These are phyloP conservation scores for Colletotrichum sidae DNA, from an alignment of 2,329 filamentous ascomycete species.

Conservation along the genomic window DNA sequence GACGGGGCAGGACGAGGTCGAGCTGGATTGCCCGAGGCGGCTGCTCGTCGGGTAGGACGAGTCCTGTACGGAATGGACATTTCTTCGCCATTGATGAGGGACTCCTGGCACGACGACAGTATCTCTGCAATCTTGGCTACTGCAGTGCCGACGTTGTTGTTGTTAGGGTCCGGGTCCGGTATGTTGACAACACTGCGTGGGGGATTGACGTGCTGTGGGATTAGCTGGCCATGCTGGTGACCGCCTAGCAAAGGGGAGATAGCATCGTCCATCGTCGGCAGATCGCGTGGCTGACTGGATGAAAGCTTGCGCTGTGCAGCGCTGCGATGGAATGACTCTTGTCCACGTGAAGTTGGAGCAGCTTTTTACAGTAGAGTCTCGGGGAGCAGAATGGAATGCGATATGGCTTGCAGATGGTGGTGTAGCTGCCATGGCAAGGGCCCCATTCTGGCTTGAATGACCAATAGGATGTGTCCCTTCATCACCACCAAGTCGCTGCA, in stretches of 20 bases:
- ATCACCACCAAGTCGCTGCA: too few relatives aligned
- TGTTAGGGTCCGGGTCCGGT: slow-evolving; percentile 10
- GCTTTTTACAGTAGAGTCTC: too few relatives aligned
- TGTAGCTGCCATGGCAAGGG: too few relatives aligned
- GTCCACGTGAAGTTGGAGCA: too few relatives aligned
- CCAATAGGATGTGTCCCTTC: too few relatives aligned
- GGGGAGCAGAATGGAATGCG: too few relatives aligned
- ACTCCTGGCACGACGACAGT: slow-evolving; percentile 61
- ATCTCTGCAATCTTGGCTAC: slow-evolving; percentile 67
- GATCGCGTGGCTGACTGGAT: too few relatives aligned
- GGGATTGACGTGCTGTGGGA: slow-evolving; percentile 14
- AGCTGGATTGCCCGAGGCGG: too few relatives aligned
- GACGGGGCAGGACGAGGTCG: not conserved
- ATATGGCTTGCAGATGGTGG: too few relatives aligned
- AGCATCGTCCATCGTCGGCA: slow-evolving; percentile 27
- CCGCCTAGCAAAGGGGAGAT: slow-evolving; percentile 12
- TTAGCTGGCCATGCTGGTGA: slow-evolving; percentile 27
- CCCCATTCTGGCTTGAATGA: too few relatives aligned
- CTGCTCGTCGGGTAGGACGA: slow-evolving; percentile 39
- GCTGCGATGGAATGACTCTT: too few relatives aligned
- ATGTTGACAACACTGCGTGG: slow-evolving; percentile 26
- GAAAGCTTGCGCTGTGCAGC: too few relatives aligned
- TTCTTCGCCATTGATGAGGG: slow-evolving; percentile 55
- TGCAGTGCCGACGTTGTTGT: slow-evolving; percentile 44
- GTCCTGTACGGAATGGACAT: slow-evolving; percentile 61